Evolutionary conservation across 2,329 filamentous ascomycete genomes (phyloP).

Genomic region (Ophiosphaerella korrae): DNA sequence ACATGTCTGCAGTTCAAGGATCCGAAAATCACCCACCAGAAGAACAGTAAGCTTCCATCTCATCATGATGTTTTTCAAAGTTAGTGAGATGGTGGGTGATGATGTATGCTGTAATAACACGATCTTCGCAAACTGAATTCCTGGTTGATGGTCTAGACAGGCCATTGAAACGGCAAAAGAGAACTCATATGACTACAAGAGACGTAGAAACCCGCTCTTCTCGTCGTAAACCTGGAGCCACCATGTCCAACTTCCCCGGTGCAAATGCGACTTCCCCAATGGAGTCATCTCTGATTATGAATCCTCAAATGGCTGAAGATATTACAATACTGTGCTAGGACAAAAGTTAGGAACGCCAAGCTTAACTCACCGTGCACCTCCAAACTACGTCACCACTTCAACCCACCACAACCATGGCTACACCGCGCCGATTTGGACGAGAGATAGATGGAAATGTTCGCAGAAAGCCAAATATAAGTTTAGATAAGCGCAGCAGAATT

Average conservation of each 20-base stretch:
- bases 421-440: too few species aligned
- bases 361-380: too few species aligned
- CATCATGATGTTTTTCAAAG: not conserved
- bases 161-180: slow-evolving; percentile 4
- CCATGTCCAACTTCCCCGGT: slow-evolving; percentile 5
- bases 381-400: too few species aligned
- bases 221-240: not conserved
- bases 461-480: too few species aligned
- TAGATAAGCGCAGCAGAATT: too few species aligned
- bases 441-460: too few species aligned
- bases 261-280: slow-evolving; percentile 14
- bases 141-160: too few species aligned
- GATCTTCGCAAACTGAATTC: not conserved
- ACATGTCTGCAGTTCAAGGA: not conserved
- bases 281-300: slow-evolving; percentile 27
- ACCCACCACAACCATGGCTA: too few species aligned
- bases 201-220: not conserved
- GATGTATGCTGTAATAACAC: not conserved
- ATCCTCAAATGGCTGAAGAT: slow-evolving; percentile 26
- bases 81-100: not conserved
- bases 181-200: not conserved
- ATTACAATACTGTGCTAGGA: too few species aligned
- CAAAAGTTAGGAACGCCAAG: too few species aligned
- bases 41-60: not conserved
- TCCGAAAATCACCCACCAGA: not conserved